Base-by-base conservation (phyloP, 805 yeast species). In the Kodamaea hsintzibuensis region DNA sequence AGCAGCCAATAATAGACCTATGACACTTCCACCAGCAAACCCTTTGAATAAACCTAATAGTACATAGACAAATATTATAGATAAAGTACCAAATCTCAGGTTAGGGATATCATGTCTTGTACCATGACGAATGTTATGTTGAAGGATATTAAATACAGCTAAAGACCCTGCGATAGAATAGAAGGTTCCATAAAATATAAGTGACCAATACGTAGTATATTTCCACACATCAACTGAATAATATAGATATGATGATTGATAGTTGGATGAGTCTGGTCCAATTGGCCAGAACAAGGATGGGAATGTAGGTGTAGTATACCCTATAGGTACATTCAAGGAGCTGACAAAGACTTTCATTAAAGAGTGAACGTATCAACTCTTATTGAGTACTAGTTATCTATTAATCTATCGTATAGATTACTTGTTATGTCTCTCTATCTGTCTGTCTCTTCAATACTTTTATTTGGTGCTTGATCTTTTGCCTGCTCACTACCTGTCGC, bases 251-350 rank as follows among this genome's bases (percentile, higher is more conserved):
- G 91, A 79, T 5, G 77, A 62, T 27, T 72, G 68, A 63, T 76
- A 83, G 14, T 63, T 57, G 1, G 73, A 68, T 37, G 70, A 63
- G 10, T 71, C 67, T 13, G 64, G 48, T 1, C 78, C 78, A 1
- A 82, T 59, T 0, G 96, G 96, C 88, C 91, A 86, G 62, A 77
- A 79, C 30, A 93, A 69, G 2, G 96, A 85, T 3, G 98, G 98
- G 62, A 92, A 93, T 13, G 62, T 53, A 0, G 98, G 98, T 0
- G 85, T 76, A 10, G 74, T 72, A 70, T 93, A 93, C 33, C 97
- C 97, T 6, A 89, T 83, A 1, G 98, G 97, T 1, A 84, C 76
- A 59, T 81, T 81, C 17, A 76, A 71, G 13, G 80, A 73, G n/a
- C 80, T 65, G 54, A 75, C 78, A 52, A 67, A 65, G 30, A 65